A percentile compares a stretch with the other conserved stretches of the same genome.
Conservation (phyloP, 2,329 filamentous ascomycete species). For the Setomelanomma holmii region DNA sequence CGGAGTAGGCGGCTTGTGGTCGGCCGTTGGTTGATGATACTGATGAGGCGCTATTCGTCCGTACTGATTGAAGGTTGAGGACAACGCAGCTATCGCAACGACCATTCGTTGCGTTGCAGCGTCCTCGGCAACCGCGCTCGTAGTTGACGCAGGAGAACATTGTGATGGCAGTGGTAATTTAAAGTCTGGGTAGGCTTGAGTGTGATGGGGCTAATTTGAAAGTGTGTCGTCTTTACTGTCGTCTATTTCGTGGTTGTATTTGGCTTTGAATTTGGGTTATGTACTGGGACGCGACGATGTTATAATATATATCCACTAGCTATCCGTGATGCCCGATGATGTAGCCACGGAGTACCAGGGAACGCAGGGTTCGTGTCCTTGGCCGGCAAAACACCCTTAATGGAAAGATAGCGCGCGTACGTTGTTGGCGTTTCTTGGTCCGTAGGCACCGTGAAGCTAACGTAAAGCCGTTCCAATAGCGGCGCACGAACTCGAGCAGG, state of each 20-base stretch:
- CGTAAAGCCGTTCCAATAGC: constrained; percentile 24
- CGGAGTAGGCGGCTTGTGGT: constrained; percentile 44
- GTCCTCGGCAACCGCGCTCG: constrained; percentile 53
- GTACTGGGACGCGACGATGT: neutral
- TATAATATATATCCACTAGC: constrained; percentile 34
- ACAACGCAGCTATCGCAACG: constrained; percentile 49
- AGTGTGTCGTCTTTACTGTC: constrained; percentile 3
- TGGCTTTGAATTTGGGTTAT: constrained; percentile 1
- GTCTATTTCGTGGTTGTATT: neutral
- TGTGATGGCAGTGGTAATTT: constrained; percentile 15
- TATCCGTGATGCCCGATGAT: constrained; percentile 39
- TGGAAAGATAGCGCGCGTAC: constrained; percentile 19
- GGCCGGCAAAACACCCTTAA: constrained; percentile 28
- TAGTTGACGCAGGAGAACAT: constrained; percentile 56
- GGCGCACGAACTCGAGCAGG: constrained; percentile 6
- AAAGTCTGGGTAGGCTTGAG: neutral
- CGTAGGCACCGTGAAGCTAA: constrained; percentile 16
- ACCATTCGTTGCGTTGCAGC: constrained; percentile 47
- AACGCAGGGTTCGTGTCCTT: constrained; percentile 31
- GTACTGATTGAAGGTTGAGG: constrained; percentile 47
- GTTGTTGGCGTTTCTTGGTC: constrained; percentile 30
- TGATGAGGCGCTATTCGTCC: constrained; percentile 42
- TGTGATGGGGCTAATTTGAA: neutral
- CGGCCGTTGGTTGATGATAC: constrained; percentile 35
- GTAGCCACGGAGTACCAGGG: constrained; percentile 27